Evolutionary conservation across 495 filamentous ascomycete genomes (phyloP).

Genomic region (Sordaria brevicollis): DNA sequence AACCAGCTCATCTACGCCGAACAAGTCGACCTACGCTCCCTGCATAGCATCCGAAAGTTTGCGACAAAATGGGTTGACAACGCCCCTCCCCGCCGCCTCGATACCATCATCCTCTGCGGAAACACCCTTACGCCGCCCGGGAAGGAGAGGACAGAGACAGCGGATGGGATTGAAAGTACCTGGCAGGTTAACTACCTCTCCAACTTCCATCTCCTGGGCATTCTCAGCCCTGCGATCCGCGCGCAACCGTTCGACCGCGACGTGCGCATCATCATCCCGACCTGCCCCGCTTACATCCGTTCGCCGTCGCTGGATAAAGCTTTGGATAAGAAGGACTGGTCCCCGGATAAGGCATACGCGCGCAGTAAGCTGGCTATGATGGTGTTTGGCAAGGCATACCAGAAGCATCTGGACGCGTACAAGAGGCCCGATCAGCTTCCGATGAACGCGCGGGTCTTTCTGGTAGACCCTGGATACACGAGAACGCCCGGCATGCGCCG

Average conservation of each 20-base stretch:
- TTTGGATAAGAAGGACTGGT: conserved; percentile 38
- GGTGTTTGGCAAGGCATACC: conserved; percentile 76
- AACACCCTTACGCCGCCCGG: conserved; percentile 60
- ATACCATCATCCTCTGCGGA: conserved; percentile 85
- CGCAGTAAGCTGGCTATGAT: conserved; percentile 84
- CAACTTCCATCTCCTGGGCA: conserved; percentile 89
- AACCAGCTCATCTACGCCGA: conserved; percentile 94
- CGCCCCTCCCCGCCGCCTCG: conserved; percentile 76
- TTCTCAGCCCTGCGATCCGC: conserved; percentile 75
- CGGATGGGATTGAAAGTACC: conserved; percentile 74
- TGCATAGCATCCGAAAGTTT: conserved; percentile 83
- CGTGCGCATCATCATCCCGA: conserved; percentile 75
- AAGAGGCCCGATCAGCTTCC: conserved; percentile 72
- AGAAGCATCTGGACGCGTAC: conserved; percentile 77
- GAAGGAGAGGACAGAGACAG: conserved; percentile 41
- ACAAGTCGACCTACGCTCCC: conserved; percentile 76
- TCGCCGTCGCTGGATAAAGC: conserved; percentile 47
- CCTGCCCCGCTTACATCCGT: conserved; percentile 76
- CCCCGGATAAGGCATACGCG: conserved; percentile 52
- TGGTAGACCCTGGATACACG: conserved; percentile 76
- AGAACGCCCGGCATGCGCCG: conserved; percentile 80
- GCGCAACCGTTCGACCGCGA: conserved; percentile 91
- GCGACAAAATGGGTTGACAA: conserved; percentile 99
- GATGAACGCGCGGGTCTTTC: conserved; percentile 65
- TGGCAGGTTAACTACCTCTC: conserved; percentile 94